phyloP scores from a whole-genome alignment of 352 stramenopile species.

The Phytopythium sindhum region DNA sequence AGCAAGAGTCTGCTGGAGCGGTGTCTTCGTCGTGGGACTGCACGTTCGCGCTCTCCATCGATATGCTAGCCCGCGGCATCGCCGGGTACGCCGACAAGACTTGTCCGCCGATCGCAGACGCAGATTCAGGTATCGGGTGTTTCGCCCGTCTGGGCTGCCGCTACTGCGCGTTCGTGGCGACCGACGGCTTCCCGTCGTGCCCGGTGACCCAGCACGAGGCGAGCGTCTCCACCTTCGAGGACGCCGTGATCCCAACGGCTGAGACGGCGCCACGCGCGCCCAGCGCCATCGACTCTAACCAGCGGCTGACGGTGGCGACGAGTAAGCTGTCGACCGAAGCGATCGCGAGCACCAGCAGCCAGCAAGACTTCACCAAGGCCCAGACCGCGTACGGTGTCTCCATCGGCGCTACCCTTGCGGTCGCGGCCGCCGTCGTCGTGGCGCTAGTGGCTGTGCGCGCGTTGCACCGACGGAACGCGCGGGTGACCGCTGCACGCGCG shows the following conservation, averaged over 20 bases:
- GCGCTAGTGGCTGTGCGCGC: not conserved
- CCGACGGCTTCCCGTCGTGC: not conserved
- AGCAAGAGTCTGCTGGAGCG: not conserved
- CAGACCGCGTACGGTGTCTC: not conserved
- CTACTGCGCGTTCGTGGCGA: not conserved
- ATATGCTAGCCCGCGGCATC: not conserved
- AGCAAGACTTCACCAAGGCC: not conserved
- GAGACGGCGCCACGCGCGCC: not conserved
- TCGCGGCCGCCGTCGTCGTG: not conserved
- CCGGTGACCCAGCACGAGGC: not conserved
- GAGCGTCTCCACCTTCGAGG: not conserved
- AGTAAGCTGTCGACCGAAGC: not conserved
- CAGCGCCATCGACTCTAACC: not conserved
- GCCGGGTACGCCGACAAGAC: not conserved
- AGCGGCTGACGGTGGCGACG: not conserved
- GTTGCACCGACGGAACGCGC: not conserved
- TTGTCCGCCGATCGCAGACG: not conserved
- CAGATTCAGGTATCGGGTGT: not conserved
- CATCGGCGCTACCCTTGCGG: not conserved
- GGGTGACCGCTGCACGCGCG: not conserved
- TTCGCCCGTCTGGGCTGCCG: constrained; percentile 3
- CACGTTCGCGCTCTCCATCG: constrained; percentile 3
- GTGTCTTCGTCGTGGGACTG: not conserved
- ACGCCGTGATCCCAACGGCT: not conserved
- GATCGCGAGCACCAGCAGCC: not conserved